These are phyloP conservation scores for Cryptosporidium parvum DNA, from an alignment of 169 alveolate species.

Conservation along the genomic window DNA sequence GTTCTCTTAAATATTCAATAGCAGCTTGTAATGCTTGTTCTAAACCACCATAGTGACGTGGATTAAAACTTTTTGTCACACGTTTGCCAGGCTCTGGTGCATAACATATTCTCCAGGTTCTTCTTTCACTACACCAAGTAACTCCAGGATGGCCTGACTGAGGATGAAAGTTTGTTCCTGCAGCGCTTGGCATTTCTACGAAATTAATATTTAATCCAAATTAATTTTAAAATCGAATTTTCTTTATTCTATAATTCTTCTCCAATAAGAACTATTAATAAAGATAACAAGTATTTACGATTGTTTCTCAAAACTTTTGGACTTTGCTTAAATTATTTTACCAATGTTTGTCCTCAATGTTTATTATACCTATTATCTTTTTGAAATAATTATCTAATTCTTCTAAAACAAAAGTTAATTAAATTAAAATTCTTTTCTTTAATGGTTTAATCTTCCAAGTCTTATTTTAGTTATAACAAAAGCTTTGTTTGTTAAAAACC, in stretches of 20 bases:
- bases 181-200: constrained; percentile 56
- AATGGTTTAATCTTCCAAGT: background rate
- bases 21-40: constrained; percentile 73
- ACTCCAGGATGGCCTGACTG: constrained; percentile 75
- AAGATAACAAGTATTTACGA: background rate
- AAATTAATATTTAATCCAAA: too few relatives aligned
- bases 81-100: constrained; percentile 74
- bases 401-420: background rate
- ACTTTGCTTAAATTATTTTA: too few relatives aligned
- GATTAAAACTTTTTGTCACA: constrained; percentile 68
- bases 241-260: background rate
- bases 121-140: constrained; percentile 75
- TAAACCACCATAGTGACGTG: constrained; percentile 70
- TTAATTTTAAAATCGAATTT: too few relatives aligned
- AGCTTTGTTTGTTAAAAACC: constrained; percentile 23
- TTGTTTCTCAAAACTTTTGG: background rate
- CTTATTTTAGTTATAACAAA: background rate
- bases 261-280: background rate
- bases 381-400: too few relatives aligned
- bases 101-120: constrained; percentile 73
- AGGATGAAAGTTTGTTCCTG: constrained; percentile 64
- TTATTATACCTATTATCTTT: background rate
- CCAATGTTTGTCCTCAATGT: background rate
- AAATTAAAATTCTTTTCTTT: background rate
- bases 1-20: constrained; percentile 61